These are phyloP conservation scores for Golubevia sp. DNA, from an alignment of 1,284 basidiomycete genomes.

Conservation along the genomic window DNA sequence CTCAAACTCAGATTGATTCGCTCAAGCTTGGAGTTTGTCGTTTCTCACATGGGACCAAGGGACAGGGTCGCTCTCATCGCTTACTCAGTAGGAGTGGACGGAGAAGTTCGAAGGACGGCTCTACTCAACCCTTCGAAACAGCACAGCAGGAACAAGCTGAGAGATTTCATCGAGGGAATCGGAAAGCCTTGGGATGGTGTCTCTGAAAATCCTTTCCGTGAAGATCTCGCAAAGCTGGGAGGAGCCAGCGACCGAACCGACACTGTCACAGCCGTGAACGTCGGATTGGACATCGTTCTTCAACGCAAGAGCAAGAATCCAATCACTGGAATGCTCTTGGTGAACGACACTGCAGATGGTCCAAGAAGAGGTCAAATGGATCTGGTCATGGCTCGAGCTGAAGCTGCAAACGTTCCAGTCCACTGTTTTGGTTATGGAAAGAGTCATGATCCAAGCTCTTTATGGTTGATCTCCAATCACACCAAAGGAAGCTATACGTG, in stretches of 20 bases:
- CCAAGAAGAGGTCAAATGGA: constrained; percentile 98
- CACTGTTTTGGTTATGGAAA: constrained; percentile 96
- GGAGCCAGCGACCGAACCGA: constrained; percentile 44
- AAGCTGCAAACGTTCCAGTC: constrained; percentile 92
- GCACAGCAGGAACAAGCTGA: constrained; percentile 22
- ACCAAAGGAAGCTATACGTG: constrained; percentile 90
- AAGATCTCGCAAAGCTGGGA: constrained; percentile 36
- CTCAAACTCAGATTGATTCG: constrained; percentile 49
- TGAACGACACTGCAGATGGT: constrained; percentile 86
- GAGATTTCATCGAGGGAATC: constrained; percentile 36
- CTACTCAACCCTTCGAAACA: constrained; percentile 36
- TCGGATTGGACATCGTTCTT: constrained; percentile 78
- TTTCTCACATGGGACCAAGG: constrained; percentile 39
- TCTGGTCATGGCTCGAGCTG: constrained; percentile 88
- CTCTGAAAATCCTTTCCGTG: constrained; percentile 33
- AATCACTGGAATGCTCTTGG: constrained; percentile 84
- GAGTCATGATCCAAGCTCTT: constrained; percentile 92
- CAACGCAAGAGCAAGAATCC: constrained; percentile 90
- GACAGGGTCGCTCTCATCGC: constrained; percentile 47
- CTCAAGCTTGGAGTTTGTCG: constrained; percentile 46
- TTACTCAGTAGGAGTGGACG: constrained; percentile 36
- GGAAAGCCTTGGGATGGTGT: constrained; percentile 39
- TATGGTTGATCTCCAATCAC: constrained; percentile 98
- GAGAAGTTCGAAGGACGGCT: constrained; percentile 38
- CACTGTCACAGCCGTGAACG: constrained; percentile 47